phyloP scores from a whole-genome alignment of 2,329 filamentous ascomycete genomes.

The Sporothrix luriei region DNA sequence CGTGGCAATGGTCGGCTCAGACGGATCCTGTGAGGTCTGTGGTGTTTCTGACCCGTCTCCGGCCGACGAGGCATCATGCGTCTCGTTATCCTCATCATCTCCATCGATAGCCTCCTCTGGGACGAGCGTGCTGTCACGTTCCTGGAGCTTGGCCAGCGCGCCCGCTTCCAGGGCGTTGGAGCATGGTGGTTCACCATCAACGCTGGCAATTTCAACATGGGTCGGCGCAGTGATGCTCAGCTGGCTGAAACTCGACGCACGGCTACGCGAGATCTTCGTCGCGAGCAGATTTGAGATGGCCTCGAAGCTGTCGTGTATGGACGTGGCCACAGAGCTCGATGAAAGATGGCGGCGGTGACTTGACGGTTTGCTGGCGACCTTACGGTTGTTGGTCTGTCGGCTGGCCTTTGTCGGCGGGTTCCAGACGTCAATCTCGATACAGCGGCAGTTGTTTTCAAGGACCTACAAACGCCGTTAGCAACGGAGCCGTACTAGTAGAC shows the following conservation, averaged over 20 bases:
- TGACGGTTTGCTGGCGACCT: constrained; percentile 49
- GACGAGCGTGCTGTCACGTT: constrained; percentile 28
- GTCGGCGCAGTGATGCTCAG: constrained; percentile 25
- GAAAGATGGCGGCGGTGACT: constrained; percentile 54
- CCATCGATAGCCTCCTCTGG: constrained; percentile 30
- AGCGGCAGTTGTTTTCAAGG: constrained; percentile 76
- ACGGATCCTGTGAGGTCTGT: constrained; percentile 15
- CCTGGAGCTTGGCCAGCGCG: neutral
- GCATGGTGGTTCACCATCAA: neutral
- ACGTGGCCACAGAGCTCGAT: constrained; percentile 38
- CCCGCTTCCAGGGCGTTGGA: neutral
- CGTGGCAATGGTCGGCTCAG: constrained; percentile 21
- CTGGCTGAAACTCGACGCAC: constrained; percentile 47
- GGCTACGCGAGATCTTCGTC: constrained; percentile 43
- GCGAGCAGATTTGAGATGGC: constrained; percentile 35
- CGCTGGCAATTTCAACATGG: neutral
- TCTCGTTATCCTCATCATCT: constrained; percentile 35
- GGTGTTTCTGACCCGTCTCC: constrained; percentile 16
- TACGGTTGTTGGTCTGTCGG: constrained; percentile 45
- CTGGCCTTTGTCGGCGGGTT: constrained; percentile 60
- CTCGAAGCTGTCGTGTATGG: constrained; percentile 50
- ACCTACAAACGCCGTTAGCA: constrained; percentile 51
- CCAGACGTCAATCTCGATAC: constrained; percentile 95
- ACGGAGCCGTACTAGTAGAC: no score
- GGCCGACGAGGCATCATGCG: constrained; percentile 32